phyloP scores from a whole-genome alignment of 169 alveolate genomes.

The Cryptosporidium tyzzeri region DNA sequence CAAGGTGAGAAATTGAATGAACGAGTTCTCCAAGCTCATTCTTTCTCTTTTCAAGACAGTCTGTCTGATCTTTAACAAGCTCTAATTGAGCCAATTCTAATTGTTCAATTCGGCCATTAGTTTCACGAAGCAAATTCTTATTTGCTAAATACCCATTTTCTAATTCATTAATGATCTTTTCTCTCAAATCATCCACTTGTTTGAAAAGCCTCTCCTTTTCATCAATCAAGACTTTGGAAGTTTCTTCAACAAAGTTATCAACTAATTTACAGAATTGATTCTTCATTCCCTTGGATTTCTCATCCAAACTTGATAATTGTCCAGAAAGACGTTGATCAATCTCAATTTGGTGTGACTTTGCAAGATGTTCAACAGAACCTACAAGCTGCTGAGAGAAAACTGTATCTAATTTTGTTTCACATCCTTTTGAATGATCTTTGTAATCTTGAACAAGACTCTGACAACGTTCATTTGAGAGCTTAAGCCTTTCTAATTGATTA shows the following conservation, averaged over 20 bases:
- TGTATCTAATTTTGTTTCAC: conserved; percentile 15
- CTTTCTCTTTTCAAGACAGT: conserved; percentile 11
- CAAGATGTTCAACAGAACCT: conserved; percentile 3
- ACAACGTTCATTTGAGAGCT: conserved; percentile 39
- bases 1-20: conserved; percentile 12
- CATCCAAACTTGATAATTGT: conserved; percentile 15
- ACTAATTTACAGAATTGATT: conserved; percentile 29
- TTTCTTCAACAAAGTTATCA: conserved; percentile 47
- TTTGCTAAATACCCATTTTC: conserved; percentile 5
- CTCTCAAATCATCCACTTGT: conserved; percentile 29
- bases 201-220: conserved; percentile 21
- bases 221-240: conserved; percentile 1
- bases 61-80: conserved; percentile 14
- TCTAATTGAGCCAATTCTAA: conserved; percentile 2
- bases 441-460: conserved; percentile 5
- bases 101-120: not conserved
- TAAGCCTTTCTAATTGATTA: conserved; percentile 19
- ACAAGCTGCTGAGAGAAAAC: conserved; percentile 5
- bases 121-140: conserved; percentile 25
- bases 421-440: not conserved
- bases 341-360: conserved; percentile 14
- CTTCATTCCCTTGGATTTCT: conserved; percentile 28
- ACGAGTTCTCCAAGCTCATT: conserved; percentile 10
- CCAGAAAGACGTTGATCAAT: conserved; percentile 9
- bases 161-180: conserved; percentile 8